Conservation (phyloP, 257 asterid genomes). For the Lycium ferocissimum region DNA sequence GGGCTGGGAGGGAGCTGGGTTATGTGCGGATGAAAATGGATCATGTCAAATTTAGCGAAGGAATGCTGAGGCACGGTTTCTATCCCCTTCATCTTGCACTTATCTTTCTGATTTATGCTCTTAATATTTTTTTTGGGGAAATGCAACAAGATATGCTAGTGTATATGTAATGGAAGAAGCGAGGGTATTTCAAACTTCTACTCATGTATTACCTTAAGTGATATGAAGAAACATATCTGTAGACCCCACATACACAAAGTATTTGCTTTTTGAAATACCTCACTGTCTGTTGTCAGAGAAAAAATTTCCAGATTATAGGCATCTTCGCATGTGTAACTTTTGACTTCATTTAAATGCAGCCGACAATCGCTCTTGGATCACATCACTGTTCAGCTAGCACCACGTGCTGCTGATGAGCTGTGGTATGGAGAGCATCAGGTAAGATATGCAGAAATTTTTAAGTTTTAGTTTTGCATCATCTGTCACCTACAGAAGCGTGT, state of each 20-base stretch:
- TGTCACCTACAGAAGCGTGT: neutral
- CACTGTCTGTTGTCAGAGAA: constrained; percentile 10
- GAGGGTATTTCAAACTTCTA: constrained; percentile 11
- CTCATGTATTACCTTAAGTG: constrained; percentile 12
- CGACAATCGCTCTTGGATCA: constrained; percentile 97
- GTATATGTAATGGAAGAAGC: constrained; percentile 3
- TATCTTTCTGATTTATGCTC: constrained; percentile 21
- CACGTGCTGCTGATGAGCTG: constrained; percentile 98
- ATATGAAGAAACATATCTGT: constrained; percentile 5
- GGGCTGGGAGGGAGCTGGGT: constrained; percentile 95
- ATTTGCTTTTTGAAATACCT: constrained; percentile 16
- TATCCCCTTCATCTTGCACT: constrained; percentile 18
- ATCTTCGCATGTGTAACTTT: neutral
- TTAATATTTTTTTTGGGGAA: neutral
- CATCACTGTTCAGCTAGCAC: constrained; percentile 91
- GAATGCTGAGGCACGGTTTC: constrained; percentile 73
- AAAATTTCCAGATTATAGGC: neutral
- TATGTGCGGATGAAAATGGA: constrained; percentile 84
- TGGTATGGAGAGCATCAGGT: constrained; percentile 89
- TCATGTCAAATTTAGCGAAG: constrained; percentile 74
- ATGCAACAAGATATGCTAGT: constrained; percentile 22
- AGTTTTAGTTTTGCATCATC: constrained; percentile 24
- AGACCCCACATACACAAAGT: neutral
- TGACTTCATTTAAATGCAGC: constrained; percentile 50
- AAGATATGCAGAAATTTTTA: constrained; percentile 33